phyloP scores from a whole-genome alignment of 2,329 filamentous ascomycete genomes.

The Ophiostoma novo-ulmi region DNA sequence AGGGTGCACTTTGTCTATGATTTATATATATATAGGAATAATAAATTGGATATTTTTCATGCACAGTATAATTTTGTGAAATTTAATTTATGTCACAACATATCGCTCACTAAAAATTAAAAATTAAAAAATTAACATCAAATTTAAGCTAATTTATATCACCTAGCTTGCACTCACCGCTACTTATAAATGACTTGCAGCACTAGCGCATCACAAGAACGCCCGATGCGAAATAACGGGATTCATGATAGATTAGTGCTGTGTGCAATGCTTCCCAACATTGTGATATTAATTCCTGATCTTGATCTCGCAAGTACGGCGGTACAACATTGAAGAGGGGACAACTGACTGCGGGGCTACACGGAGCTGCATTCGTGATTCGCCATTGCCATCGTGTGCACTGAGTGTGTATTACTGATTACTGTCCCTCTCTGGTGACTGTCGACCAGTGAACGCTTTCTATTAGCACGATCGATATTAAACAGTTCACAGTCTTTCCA shows the following conservation, averaged over 20 bases:
- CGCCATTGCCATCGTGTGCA: neutral
- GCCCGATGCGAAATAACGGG: neutral
- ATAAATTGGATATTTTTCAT: neutral
- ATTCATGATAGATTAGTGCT: neutral
- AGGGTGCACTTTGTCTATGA: neutral
- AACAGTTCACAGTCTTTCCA: no score
- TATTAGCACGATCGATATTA: no score
- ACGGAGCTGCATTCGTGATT: neutral
- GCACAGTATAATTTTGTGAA: neutral
- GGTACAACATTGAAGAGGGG: constrained; percentile 7
- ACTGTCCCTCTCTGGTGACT: neutral
- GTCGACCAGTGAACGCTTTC: neutral
- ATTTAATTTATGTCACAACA: neutral
- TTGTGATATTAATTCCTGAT: neutral
- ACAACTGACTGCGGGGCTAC: neutral
- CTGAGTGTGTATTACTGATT: neutral
- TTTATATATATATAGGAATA: neutral
- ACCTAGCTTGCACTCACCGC: neutral
- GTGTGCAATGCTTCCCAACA: neutral
- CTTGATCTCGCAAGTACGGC: constrained; percentile 1
- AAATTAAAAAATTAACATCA: neutral
- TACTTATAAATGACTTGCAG: constrained; percentile 9
- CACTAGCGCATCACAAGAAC: neutral
- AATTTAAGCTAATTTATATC: neutral
- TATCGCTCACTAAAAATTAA: no score